These are phyloP conservation scores for Pythium sp. DNA, from an alignment of 352 stramenopile species.

Conservation along the genomic window DNA sequence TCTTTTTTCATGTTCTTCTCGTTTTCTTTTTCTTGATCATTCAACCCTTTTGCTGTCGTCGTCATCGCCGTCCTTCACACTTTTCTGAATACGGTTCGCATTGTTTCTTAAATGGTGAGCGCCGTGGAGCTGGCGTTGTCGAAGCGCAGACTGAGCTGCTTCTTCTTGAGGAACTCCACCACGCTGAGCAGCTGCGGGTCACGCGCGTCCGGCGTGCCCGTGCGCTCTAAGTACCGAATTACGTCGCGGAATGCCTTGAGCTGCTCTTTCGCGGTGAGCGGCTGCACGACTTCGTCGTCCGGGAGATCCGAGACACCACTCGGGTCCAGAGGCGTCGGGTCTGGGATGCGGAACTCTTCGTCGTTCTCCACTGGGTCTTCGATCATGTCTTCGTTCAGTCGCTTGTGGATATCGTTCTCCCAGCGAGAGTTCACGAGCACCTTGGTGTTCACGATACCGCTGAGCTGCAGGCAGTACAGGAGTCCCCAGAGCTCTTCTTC, in stretches of 20 bases:
- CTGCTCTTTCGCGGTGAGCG: constrained; percentile 70
- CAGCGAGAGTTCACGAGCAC: constrained; percentile 85
- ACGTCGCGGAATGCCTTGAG: constrained; percentile 85
- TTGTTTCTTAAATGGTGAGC: constrained; percentile 65
- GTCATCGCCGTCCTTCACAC: neutral
- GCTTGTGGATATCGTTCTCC: constrained; percentile 89
- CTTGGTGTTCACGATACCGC: constrained; percentile 84
- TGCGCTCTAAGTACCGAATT: constrained; percentile 83
- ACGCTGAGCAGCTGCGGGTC: constrained; percentile 75
- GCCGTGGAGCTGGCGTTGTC: constrained; percentile 82
- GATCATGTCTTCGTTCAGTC: constrained; percentile 87
- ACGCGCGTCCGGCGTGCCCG: constrained; percentile 53
- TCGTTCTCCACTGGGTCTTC: constrained; percentile 80
- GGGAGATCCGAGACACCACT: constrained; percentile 20
- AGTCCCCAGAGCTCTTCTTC: constrained; percentile 85
- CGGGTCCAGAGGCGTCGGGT: constrained; percentile 37
- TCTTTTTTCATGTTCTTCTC: neutral
- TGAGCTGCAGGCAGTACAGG: constrained; percentile 84
- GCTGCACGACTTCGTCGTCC: constrained; percentile 41
- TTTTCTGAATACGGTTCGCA: neutral
- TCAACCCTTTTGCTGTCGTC: neutral
- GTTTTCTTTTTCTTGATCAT: neutral
- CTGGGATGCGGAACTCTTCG: constrained; percentile 75
- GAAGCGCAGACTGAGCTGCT: constrained; percentile 83
- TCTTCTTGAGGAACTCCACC: constrained; percentile 88